Conservation (phyloP, 495 filamentous ascomycete species). For the Penicillium bialowiezense region DNA sequence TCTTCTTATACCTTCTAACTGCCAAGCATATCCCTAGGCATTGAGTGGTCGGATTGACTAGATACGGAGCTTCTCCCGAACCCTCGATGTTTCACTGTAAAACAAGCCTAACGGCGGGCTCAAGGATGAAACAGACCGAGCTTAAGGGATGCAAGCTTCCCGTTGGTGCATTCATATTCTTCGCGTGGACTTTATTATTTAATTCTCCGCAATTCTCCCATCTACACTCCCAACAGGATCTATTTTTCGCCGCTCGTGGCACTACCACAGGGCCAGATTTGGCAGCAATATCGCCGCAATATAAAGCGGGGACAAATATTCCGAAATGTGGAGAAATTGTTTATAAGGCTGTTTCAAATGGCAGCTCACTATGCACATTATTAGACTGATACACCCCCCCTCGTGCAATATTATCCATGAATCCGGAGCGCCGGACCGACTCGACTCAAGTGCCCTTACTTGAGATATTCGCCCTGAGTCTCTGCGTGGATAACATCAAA, state of each 20-base stretch:
- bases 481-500: constrained; percentile 72
- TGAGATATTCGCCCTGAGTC: constrained; percentile 56
- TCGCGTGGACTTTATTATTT: neutral
- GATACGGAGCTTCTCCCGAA: neutral
- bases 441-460: constrained; percentile 23
- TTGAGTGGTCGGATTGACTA: neutral
- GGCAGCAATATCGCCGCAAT: neutral
- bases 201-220: neutral
- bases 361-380: neutral
- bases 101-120: neutral
- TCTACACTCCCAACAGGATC: neutral
- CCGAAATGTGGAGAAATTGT: neutral
- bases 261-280: neutral
- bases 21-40: neutral
- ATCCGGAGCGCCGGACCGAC: too few species aligned
- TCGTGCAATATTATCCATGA: too few species aligned
- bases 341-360: neutral
- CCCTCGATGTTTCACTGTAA: constrained; percentile 7
- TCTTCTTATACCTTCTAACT: too few species aligned
- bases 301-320: neutral
- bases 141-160: neutral
- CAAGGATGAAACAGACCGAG: constrained; percentile 1
- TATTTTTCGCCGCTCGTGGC: neutral
- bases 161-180: constrained; percentile 13
- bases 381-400: neutral